Evolutionary conservation across 768 basidiomycete species (phyloP).

Genomic region (Boletus pseudo-olivaceus): DNA sequence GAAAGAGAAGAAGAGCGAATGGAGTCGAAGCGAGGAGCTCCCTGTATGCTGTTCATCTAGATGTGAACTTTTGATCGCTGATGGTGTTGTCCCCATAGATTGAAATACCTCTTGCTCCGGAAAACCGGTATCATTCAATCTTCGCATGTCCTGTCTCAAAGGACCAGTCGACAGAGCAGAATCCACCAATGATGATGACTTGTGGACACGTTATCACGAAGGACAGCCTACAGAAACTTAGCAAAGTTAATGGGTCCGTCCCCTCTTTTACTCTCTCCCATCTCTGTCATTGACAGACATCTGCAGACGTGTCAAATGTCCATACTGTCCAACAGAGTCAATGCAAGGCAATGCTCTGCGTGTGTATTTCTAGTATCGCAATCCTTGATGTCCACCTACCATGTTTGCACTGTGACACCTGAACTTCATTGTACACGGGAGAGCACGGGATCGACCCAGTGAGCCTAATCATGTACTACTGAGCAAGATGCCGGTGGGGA

Average conservation of each 20-base stretch:
- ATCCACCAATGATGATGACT: constrained; percentile 97
- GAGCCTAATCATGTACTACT: constrained; percentile 16
- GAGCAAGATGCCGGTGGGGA: neutral
- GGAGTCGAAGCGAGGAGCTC: constrained; percentile 84
- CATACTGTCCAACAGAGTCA: constrained; percentile 90
- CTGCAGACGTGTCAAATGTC: constrained; percentile 87
- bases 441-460: constrained; percentile 25
- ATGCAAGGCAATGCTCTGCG: constrained; percentile 50
- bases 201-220: constrained; percentile 96
- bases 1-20: constrained; percentile 90
- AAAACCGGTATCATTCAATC: constrained; percentile 93
- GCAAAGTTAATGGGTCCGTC: constrained; percentile 80
- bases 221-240: constrained; percentile 86
- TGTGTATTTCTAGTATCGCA: constrained; percentile 54
- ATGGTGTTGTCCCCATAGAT: constrained; percentile 51
- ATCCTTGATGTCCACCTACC: neutral
- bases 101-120: constrained; percentile 83
- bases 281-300: neutral
- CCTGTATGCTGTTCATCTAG: constrained; percentile 50
- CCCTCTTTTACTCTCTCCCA: constrained; percentile 9
- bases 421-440: neutral
- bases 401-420: constrained; percentile 7
- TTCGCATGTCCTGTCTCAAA: constrained; percentile 98
- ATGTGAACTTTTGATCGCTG: neutral
- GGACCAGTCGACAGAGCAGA: constrained; percentile 88